Evolutionary conservation across 2,329 filamentous ascomycete genomes (phyloP).

Genomic region (Fusarium fujikuroi): DNA sequence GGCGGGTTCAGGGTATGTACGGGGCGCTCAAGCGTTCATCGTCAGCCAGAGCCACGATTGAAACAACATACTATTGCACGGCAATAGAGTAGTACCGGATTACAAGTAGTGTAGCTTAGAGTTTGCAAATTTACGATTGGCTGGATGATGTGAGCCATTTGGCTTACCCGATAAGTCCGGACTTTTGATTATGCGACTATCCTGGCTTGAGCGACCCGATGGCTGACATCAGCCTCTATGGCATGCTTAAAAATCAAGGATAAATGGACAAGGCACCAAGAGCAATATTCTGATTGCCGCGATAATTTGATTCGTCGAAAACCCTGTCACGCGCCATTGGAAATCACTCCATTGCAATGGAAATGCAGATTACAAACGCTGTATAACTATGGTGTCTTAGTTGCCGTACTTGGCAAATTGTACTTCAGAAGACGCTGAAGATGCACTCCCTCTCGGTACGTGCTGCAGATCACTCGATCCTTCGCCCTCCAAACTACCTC

Average conservation of each 20-base stretch:
- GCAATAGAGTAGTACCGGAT: fast-evolving
- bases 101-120: fast-evolving
- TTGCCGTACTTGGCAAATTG: conserved; percentile 34
- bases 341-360: not conserved
- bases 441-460: conserved; percentile 27
- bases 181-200: fast-evolving
- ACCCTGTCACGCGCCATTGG: fast-evolving
- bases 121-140: fast-evolving
- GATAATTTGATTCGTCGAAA: fast-evolving
- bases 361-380: not conserved
- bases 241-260: fast-evolving
- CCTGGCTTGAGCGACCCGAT: fast-evolving
- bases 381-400: not conserved
- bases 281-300: fast-evolving
- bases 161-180: not conserved
- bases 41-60: not conserved
- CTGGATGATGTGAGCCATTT: conserved; percentile 5
- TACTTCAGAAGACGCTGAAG: conserved; percentile 35
- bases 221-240: not conserved
- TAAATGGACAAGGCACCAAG: fast-evolving
- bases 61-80: fast-evolving
- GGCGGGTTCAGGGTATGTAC: not conserved
- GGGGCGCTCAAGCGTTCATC: too few relatives aligned
- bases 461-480: not conserved
- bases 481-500: conserved; percentile 8